Evolutionary conservation across 306 rosid species (phyloP).

Genomic region (Citrullus mucosospermus): DNA sequence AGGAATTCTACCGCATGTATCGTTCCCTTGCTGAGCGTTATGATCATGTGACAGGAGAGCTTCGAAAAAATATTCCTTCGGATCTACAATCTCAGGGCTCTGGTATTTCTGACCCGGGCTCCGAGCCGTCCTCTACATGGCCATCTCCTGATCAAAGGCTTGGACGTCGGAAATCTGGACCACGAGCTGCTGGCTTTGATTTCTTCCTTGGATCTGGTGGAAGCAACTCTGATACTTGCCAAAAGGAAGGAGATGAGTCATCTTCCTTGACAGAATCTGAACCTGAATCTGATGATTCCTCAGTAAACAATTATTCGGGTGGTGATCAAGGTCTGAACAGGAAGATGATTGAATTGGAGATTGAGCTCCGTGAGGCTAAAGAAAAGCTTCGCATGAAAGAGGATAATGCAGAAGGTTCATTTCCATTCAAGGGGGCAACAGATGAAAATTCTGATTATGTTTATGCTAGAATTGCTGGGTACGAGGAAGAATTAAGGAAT

Average conservation of each 20-base stretch:
- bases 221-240: conserved; percentile 44
- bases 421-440: conserved; percentile 23
- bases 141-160: conserved; percentile 36
- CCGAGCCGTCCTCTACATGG: conserved; percentile 41
- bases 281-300: conserved; percentile 79
- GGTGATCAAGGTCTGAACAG: conserved; percentile 40
- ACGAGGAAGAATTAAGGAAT: conserved; percentile 43
- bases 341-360: conserved; percentile 66
- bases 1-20: conserved; percentile 76
- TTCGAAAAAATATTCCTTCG: conserved; percentile 52
- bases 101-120: conserved; percentile 48
- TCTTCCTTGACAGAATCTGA: conserved; percentile 74
- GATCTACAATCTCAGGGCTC: conserved; percentile 87
- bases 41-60: conserved; percentile 75
- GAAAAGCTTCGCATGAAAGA: conserved; percentile 60
- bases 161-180: conserved; percentile 38
- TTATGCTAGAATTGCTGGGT: conserved; percentile 28
- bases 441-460: conserved; percentile 29
- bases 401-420: conserved; percentile 33
- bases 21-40: conserved; percentile 89
- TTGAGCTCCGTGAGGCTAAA: conserved; percentile 64
- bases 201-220: conserved; percentile 78
- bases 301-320: conserved; percentile 67
- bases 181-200: conserved; percentile 92
- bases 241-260: conserved; percentile 74